phyloP scores from a whole-genome alignment of 1,284 basidiomycete genomes.

The Naganishia albida region DNA sequence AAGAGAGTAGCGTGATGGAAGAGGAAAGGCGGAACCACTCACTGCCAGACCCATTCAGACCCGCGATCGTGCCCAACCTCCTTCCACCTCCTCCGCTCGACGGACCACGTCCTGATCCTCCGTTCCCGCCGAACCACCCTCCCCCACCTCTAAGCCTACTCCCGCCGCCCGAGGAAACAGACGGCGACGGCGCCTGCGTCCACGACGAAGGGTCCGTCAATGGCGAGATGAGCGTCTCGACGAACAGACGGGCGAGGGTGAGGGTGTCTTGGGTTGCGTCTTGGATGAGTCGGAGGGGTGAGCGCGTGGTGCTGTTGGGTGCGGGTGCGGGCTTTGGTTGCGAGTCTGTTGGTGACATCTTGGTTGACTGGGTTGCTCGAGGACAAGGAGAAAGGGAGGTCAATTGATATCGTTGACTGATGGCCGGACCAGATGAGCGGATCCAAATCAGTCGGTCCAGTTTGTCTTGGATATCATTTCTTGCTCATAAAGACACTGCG shows the following conservation, averaged over 20 bases:
- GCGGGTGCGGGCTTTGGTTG: constrained; percentile 6
- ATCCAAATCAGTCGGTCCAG: too few species aligned
- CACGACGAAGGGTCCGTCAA: constrained; percentile 14
- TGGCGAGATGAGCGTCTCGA: constrained; percentile 20
- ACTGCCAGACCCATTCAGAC: constrained; percentile 17
- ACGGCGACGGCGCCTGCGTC: neutral
- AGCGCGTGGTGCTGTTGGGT: neutral
- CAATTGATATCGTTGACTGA: neutral
- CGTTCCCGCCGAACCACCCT: constrained; percentile 14
- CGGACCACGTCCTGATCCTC: neutral
- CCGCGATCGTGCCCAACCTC: constrained; percentile 1
- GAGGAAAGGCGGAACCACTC: neutral
- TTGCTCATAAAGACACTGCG: neutral
- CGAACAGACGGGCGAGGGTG: constrained; percentile 14
- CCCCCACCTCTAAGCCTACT: constrained; percentile 4
- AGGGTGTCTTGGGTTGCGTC: neutral
- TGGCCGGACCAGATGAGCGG: neutral
- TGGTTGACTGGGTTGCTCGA: neutral
- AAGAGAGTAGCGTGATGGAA: neutral
- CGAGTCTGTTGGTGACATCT: constrained; percentile 22
- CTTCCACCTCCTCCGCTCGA: neutral
- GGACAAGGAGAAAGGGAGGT: neutral
- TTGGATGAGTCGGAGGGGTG: constrained; percentile 7
- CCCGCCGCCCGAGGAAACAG: neutral
- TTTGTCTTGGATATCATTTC: too few species aligned